Base-by-base conservation (phyloP, 2,329 filamentous ascomycete genomes). In the Rhynchosporium secalis region DNA sequence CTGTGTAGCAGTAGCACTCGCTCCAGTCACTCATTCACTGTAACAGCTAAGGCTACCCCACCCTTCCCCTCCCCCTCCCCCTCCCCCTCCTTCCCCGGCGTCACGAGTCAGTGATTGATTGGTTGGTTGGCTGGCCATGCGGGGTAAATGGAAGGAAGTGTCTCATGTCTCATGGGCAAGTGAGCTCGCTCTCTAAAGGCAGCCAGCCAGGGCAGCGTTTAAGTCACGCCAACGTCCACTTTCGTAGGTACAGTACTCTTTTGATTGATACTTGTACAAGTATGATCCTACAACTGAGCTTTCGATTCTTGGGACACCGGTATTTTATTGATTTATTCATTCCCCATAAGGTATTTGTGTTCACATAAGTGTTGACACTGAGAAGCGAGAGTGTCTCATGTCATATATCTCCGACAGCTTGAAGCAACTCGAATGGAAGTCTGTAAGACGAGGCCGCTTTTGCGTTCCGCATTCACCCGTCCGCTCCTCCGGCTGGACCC, bases 401-500 rank as follows among this genome's bases (percentile, higher is more conserved):
- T 41, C 4, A 41, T 41, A 6, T 41, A 41, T 41, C 8, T 20
- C 20, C 20, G 20, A 20, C 45, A 47, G 45, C 20, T 28, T 7
- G 13, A n/a, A 15, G 41, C 41, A 13, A 13, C n/a, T 26, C 45
- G 45, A n/a, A 26, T 48, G 26, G 26, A 48, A 4, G 2, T 4
- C 26, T 48, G 10, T 13, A 10, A n/a, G n/a, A 1, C n/a, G 4
- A 13, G 33, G 13, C 29, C 26, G 15, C 48, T 20, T 52, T 10
- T 10, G 4, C 33, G n/a, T 31, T 54, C 51, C 51, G 51, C 51
- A 40, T 54, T 54, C 51, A 52, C 49, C 49, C 49, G 48, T 31
- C 29, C 43, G 46, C 28, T 48, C 2, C 29, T 10, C 46, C 46
- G 46, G 46, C 46, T 31, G 43, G 13, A 46, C 33, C 9, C 33